A percentile compares a stretch with the other conserved stretches of the same genome.
Evolutionary conservation across 2,329 filamentous ascomycete genomes (phyloP).

Genomic region (Fusarium sp.): DNA sequence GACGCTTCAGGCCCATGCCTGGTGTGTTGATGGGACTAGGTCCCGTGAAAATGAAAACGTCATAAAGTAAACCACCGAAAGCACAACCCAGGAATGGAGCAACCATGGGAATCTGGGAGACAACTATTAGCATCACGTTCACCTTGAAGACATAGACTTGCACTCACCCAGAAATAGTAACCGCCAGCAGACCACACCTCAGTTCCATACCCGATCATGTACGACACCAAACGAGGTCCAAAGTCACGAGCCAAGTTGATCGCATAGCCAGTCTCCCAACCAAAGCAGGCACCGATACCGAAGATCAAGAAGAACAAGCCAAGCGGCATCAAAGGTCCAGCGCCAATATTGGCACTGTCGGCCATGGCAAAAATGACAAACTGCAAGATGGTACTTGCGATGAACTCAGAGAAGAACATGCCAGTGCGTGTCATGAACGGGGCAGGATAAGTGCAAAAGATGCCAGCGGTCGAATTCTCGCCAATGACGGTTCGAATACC

Average conservation of each 20-base stretch:
- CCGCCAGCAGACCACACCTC: slow-evolving; percentile 77
- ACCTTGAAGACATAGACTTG: slow-evolving; percentile 1
- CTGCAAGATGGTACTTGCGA: slow-evolving; percentile 77
- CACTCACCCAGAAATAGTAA: slow-evolving; percentile 80
- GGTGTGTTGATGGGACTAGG: slow-evolving; percentile 79
- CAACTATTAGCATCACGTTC: slow-evolving; percentile 9
- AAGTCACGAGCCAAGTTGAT: slow-evolving; percentile 83
- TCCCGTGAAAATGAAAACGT: slow-evolving; percentile 78
- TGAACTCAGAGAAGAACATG: slow-evolving; percentile 81
- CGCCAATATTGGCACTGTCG: slow-evolving; percentile 69
- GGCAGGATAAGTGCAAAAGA: slow-evolving; percentile 82
- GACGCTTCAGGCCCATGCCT: slow-evolving; percentile 72
- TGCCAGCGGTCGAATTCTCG: slow-evolving; percentile 74
- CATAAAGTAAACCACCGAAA: slow-evolving; percentile 77
- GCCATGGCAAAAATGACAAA: slow-evolving; percentile 80
- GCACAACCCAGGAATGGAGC: slow-evolving; percentile 76
- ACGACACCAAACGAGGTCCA: slow-evolving; percentile 76
- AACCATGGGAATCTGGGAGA: slow-evolving; percentile 76
- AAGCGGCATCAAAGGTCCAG: slow-evolving; percentile 70
- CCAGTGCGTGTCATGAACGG: slow-evolving; percentile 75
- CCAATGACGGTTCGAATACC: slow-evolving; percentile 73
- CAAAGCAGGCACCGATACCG: slow-evolving; percentile 80
- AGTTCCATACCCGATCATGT: slow-evolving; percentile 76
- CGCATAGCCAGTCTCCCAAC: slow-evolving; percentile 83
- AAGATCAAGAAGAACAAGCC: slow-evolving; percentile 81